phyloP scores from a whole-genome alignment of 768 basidiomycete species.

The Suillus paluster region DNA sequence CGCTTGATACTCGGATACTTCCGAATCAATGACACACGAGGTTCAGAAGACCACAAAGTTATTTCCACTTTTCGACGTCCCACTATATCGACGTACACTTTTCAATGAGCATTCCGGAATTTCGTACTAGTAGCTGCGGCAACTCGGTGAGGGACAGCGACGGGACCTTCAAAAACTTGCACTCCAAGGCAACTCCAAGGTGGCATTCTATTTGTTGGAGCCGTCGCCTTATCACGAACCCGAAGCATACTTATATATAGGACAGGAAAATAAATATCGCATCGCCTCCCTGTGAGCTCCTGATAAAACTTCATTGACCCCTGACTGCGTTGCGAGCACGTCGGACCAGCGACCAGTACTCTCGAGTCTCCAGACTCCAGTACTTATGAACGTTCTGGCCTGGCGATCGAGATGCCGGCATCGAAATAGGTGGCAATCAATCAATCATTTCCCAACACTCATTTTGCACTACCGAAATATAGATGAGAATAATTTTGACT shows the following conservation, averaged over 20 bases:
- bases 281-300: slow-evolving; percentile 66
- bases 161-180: not conserved
- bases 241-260: too few relatives aligned
- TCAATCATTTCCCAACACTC: not conserved
- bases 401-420: slow-evolving; percentile 38
- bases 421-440: not conserved
- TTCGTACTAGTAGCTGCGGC: slow-evolving; percentile 66
- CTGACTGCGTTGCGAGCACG: slow-evolving; percentile 62
- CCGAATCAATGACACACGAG: too few relatives aligned
- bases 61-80: too few relatives aligned
- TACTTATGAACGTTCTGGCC: slow-evolving; percentile 60
- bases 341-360: slow-evolving; percentile 74
- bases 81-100: too few relatives aligned
- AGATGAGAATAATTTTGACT: not conserved
- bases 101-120: too few relatives aligned
- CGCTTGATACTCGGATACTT: not conserved
- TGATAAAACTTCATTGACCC: slow-evolving; percentile 70
- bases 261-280: slow-evolving; percentile 72
- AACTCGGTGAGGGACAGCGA: slow-evolving; percentile 44
- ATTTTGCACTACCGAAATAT: not conserved
- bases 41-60: too few relatives aligned
- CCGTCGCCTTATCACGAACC: slow-evolving; percentile 7
- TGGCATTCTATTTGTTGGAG: not conserved
- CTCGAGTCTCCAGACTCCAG: too few relatives aligned
- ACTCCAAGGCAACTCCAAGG: not conserved